Evolutionary conservation across 345 rosid genomes (phyloP), one percentile per base, ranked within the genome.

Genomic region (Turritis glabra): DNA sequence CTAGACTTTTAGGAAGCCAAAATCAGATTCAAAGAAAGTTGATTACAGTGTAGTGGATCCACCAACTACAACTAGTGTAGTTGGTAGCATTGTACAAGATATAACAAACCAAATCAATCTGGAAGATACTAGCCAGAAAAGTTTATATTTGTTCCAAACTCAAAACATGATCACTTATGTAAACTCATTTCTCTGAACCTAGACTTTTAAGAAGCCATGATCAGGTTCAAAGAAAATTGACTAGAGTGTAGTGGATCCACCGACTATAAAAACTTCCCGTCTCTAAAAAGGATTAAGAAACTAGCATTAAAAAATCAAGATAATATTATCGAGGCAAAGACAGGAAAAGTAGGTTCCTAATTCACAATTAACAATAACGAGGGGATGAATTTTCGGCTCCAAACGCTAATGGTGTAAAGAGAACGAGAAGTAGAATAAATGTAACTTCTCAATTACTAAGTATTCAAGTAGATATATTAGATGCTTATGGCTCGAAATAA

Each of bases 181-280:
- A 32, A 33, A 57, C 67, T 56, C 41, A 57, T 57, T 19, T 74
- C 68, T 74, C 12, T 74, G 6, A 46, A 57, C 67, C 17, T 23
- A 38, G 1, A 56, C 52, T 56, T 47, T 35, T 22, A 15, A 57
- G 35, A 67, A 47, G 26, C 58, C 30, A 33, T 22, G 12, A 46
- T 25, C 43, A 66, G 78, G 56, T 18, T 37, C 68, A 25, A 57
- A 23, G 37, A 70, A 71, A 33, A 14, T 35, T 53, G 46, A 73
- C 54, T 27, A 72, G 44, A 51, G 44, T 44, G 41, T 43, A 29
- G 32, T 46, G 54, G 35, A 55, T 15, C 50, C 14, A 41, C 27
- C 30, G 1, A 47, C 58, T 10, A 33, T 22, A 8, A 33, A 22
- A 48, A 50, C 19, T 33, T 22, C 1, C 43, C 4, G 8, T 52